Evolutionary conservation across 2,329 filamentous ascomycete genomes (phyloP).

Genomic region (Verticillium longisporum): DNA sequence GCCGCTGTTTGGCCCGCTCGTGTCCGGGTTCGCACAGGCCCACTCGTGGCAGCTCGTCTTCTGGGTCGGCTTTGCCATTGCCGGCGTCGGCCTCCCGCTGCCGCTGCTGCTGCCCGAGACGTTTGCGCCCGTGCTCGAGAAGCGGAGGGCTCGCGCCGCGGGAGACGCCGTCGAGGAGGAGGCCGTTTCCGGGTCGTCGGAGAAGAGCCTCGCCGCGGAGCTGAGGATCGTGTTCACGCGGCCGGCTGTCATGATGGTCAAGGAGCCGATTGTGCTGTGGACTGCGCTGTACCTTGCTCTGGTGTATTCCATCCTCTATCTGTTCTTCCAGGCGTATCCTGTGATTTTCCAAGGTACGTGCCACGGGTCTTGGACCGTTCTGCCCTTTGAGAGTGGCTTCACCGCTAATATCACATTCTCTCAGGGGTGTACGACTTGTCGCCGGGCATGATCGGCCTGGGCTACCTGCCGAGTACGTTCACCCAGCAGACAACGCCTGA

Average conservation of each 20-base stretch:
- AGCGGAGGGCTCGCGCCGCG: constrained; percentile 45
- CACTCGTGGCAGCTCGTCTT: constrained; percentile 66
- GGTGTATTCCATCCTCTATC: constrained; percentile 59
- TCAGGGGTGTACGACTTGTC: constrained; percentile 50
- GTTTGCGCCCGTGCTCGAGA: constrained; percentile 53
- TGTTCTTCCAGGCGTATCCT: constrained; percentile 72
- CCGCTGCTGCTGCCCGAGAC: constrained; percentile 60
- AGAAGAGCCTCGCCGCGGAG: constrained; percentile 53
- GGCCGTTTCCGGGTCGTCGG: constrained; percentile 37
- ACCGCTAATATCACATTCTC: not conserved
- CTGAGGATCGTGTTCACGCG: constrained; percentile 64
- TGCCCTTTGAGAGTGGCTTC: not conserved
- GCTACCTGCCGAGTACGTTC: constrained; percentile 51
- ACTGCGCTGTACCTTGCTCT: constrained; percentile 66
- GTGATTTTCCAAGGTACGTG: constrained; percentile 51
- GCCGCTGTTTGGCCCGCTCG: constrained; percentile 58
- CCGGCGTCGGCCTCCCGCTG: constrained; percentile 53
- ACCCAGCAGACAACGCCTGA: not conserved
- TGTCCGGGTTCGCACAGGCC: constrained; percentile 53
- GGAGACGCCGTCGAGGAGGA: not conserved
- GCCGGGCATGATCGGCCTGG: constrained; percentile 57
- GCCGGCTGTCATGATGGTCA: constrained; percentile 64
- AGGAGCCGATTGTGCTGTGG: constrained; percentile 67
- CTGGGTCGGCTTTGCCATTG: constrained; percentile 66
- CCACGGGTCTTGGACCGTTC: too few species aligned